Conservation (phyloP, 1,139 yeast species). For the Suhomyces chickasaworum region DNA sequence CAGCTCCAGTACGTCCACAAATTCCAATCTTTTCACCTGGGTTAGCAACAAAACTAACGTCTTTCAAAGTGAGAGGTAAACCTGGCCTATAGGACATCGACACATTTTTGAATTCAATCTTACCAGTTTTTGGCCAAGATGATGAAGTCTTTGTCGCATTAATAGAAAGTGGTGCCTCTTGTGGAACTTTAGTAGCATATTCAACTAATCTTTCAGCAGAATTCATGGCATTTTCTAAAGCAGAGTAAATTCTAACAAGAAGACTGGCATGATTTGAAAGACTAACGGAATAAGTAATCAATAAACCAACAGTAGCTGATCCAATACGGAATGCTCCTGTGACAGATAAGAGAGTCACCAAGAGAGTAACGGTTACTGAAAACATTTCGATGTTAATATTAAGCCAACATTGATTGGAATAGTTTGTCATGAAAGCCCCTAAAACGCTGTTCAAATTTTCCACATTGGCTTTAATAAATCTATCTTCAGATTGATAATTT, state of each 20-base stretch:
- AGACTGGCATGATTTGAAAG: conserved; percentile 50
- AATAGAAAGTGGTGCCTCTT: conserved; percentile 39
- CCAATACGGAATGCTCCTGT: conserved; percentile 60
- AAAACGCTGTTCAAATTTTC: conserved; percentile 60
- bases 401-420: conserved; percentile 80
- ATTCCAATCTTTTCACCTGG: conserved; percentile 69
- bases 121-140: conserved; percentile 48
- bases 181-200: conserved; percentile 55
- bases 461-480: conserved; percentile 55
- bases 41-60: conserved; percentile 46
- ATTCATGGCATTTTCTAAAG: conserved; percentile 79
- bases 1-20: conserved; percentile 83
- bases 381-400: conserved; percentile 58
- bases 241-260: conserved; percentile 57
- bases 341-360: conserved; percentile 62
- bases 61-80: conserved; percentile 69
- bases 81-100: conserved; percentile 72
- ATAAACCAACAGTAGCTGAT: conserved; percentile 71
- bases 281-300: conserved; percentile 58
- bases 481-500: conserved; percentile 52
- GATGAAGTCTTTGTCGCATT: conserved; percentile 56
- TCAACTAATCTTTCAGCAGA: conserved; percentile 77
- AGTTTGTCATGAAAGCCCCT: conserved; percentile 65
- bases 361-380: conserved; percentile 39
- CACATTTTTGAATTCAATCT: conserved; percentile 58